Percentiles rank a stretch among this genome's conserved stretches.
These are phyloP conservation scores for Fusarium keratoplasticum DNA, from an alignment of 2,329 filamentous ascomycete species.

Conservation along the genomic window DNA sequence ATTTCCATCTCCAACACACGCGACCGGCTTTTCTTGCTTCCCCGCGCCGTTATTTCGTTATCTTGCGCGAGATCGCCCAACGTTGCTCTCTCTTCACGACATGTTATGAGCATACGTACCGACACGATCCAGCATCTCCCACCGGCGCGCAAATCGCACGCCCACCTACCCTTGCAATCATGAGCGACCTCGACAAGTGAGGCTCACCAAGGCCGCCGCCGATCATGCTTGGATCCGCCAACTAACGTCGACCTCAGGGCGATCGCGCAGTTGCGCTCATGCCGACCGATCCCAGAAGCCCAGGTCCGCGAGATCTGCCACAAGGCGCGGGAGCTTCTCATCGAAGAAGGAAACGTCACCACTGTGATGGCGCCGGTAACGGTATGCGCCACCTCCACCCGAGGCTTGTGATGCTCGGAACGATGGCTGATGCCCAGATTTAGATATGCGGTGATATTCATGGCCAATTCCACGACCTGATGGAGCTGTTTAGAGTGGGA, in stretches of 20 bases:
- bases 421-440: slow-evolving; percentile 19
- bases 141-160: slow-evolving; percentile 38
- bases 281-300: slow-evolving; percentile 92
- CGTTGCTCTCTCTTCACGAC: slow-evolving; percentile 19
- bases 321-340: slow-evolving; percentile 94
- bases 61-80: neutral
- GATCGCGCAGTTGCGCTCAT: slow-evolving; percentile 94
- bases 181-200: slow-evolving; percentile 96
- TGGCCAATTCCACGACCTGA: slow-evolving; percentile 95
- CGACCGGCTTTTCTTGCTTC: slow-evolving; percentile 8
- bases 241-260: slow-evolving; percentile 67
- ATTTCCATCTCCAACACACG: slow-evolving; percentile 20
- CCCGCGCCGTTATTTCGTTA: neutral
- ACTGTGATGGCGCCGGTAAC: slow-evolving; percentile 95
- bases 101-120: slow-evolving; percentile 41
- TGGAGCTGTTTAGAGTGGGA: slow-evolving; percentile 95
- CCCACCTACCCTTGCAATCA: slow-evolving; percentile 54
- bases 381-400: slow-evolving; percentile 60
- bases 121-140: slow-evolving; percentile 17
- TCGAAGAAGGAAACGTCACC: slow-evolving; percentile 98
- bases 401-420: neutral
- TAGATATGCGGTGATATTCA: slow-evolving; percentile 97
- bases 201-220: slow-evolving; percentile 33
- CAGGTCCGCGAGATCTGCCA: slow-evolving; percentile 98
- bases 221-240: slow-evolving; percentile 1